These are phyloP conservation scores for Neostapfia colusana DNA, from an alignment of 176 grass and related monocot species.

Conservation along the genomic window DNA sequence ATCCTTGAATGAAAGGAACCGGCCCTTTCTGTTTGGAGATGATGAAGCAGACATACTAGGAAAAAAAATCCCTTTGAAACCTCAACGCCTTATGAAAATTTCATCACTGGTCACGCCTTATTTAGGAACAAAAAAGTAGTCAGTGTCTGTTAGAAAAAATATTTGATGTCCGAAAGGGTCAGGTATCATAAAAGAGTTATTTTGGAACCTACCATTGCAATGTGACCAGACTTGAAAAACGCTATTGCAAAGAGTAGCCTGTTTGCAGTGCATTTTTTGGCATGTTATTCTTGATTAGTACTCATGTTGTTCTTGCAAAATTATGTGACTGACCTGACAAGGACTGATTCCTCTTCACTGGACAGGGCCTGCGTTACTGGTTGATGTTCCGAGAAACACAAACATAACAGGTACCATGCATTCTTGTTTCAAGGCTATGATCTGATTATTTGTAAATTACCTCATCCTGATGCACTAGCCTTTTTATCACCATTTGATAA, in stretches of 20 bases:
- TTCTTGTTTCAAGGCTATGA: constrained; percentile 2
- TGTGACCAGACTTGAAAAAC: too few species aligned
- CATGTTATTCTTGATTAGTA: not conserved
- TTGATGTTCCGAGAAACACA: constrained; percentile 83
- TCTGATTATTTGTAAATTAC: not conserved
- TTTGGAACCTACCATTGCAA: too few species aligned
- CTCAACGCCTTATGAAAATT: not conserved
- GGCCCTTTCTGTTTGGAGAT: not conserved
- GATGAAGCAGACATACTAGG: not conserved
- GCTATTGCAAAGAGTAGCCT: too few species aligned
- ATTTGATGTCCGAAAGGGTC: too few species aligned
- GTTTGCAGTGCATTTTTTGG: not conserved
- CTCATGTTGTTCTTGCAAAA: not conserved
- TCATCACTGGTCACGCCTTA: too few species aligned
- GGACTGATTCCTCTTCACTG: constrained; percentile 12
- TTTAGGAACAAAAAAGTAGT: too few species aligned
- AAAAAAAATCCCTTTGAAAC: not conserved
- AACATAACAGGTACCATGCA: constrained; percentile 84
- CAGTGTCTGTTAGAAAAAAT: too few species aligned
- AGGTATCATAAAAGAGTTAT: too few species aligned
- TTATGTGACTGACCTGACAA: constrained; percentile 23
- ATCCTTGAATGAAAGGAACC: not conserved
- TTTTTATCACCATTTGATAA: not conserved
- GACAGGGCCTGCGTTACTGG: constrained; percentile 80
- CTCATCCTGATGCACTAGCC: not conserved